Evolutionary conservation across 176 grass and related monocot species (phyloP), one percentile per base, ranked within the genome.

Genomic region (Microstegium vimineum): DNA sequence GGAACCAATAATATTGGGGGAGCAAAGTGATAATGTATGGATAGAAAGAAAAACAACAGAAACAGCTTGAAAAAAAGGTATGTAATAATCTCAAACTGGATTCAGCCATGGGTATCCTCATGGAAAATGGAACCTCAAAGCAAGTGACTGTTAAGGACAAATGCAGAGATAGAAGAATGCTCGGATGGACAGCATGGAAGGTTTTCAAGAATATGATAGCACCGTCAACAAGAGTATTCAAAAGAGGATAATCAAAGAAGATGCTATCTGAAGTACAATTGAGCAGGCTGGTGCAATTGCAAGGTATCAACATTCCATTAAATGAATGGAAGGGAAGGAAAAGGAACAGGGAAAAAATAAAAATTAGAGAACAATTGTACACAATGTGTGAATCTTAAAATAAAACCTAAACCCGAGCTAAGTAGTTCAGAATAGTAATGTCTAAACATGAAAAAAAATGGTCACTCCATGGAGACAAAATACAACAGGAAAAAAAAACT

Each of bases 1-100:
- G 82, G 67, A 82, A 60, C 74, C 85, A 85, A 87, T 76, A 82
- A 87, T 81, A 88, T 82, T 51, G 80, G 73, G 73, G 81, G 83
- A 87, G 71, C 85, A 83, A 89, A 84, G 40, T 83, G 87, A 81
- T 67, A 77, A 89, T 74, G 81, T 83, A 76, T 66, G 81, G 87
- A 86, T 76, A 82, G 84, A 85, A 85, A 66, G 47, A 82, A 88
- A 88, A 93, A 90, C 46, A 89, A 87, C 78, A 84, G 60, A 84
- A 92, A 77, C 59, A 90, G 71, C 62, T 62, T 83, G 78, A 90
- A 38, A 30, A 76, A 66, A 56, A 80, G 79, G 37, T 80, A 85
- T 83, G 79, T 31, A 90, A 83, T 74, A 83, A 86, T 85, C 56
- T 82, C 34, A 83, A 83, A 63, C 15, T 73, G 86, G 73, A 66